Base-by-base conservation (phyloP, 2,329 filamentous ascomycete genomes). In the Aplosporella prunicola region DNA sequence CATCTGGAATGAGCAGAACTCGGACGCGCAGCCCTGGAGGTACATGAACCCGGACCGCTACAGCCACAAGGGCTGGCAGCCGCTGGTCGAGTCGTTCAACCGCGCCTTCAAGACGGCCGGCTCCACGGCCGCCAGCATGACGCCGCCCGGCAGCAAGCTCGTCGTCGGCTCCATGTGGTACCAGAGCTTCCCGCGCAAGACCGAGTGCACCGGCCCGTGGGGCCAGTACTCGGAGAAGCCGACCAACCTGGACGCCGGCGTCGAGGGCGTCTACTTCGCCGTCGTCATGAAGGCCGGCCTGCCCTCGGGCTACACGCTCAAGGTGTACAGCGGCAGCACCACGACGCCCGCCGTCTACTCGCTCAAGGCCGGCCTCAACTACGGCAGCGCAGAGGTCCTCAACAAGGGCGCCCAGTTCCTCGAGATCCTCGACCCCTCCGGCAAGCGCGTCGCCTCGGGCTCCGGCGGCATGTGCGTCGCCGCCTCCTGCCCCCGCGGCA, bases 61-160 rank as follows among this genome's bases (percentile, higher is more conserved):
- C 14, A 47, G 50, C 11, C 57, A 61, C 48, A 39, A 32, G 11
- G 58, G 47, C 4, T 61, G 58, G 58, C 57, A 57, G 37, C 49
- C 55, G 1, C 43, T 62, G 1, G 46, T 63, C 33, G 36, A 45
- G 3, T 59, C 58, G 13, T 62, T 61, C 48, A 52, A 55, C 44
- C 26, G 30, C 9, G 58, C 57, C n/a, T 62, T 49, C 49, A 60
- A 58, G 35, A 25, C 36, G 27, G 48, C 49, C 29, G 25, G 26
- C 16, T 11, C 13, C 0, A 7, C 28, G 13, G 22, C 25, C 0
- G 6, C 25, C 10, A 27, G 9, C 2, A 23, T 36, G 34, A 18
- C 22, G 18, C 34, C 34, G 9, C n/a, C 22, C 9, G 25, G 25
- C 18, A 5, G 11, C 18, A 20, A 22, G 5, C 8, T 14, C 13